Conservation (phyloP, 148 eudicot species). For the Spergularia bocconei region DNA sequence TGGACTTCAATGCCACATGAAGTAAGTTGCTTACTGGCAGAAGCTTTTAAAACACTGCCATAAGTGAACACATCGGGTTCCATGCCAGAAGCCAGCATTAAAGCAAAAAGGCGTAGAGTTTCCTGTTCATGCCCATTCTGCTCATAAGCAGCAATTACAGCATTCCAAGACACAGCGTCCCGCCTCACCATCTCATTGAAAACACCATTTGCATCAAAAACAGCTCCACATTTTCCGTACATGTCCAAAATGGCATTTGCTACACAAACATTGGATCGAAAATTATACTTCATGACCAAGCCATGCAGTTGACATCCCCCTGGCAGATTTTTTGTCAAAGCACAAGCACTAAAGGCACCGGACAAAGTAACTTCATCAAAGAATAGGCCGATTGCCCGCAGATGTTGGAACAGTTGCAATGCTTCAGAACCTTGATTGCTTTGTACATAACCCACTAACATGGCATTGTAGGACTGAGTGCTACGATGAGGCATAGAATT, state of each 20-base stretch:
- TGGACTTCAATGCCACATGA: slow-evolving; percentile 66
- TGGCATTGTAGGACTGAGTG: slow-evolving; percentile 73
- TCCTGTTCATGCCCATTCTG: slow-evolving; percentile 62
- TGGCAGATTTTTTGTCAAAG: slow-evolving; percentile 41
- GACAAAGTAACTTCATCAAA: slow-evolving; percentile 80
- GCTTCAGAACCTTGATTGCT: slow-evolving; percentile 53
- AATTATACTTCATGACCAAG: slow-evolving; percentile 57
- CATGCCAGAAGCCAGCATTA: slow-evolving; percentile 58
- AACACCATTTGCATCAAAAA: slow-evolving; percentile 48
- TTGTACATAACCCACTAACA: slow-evolving; percentile 75
- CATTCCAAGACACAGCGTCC: slow-evolving; percentile 91
- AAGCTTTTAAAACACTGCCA: slow-evolving; percentile 89
- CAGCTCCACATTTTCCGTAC: slow-evolving; percentile 91
- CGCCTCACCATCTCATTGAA: slow-evolving; percentile 67
- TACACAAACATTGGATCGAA: slow-evolving; percentile 55
- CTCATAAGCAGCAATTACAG: slow-evolving; percentile 76
- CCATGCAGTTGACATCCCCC: slow-evolving; percentile 70
- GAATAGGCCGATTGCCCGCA: slow-evolving; percentile 54
- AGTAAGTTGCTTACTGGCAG: slow-evolving; percentile 44
- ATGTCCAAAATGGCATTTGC: slow-evolving; percentile 80
- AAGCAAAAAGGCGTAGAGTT: slow-evolving; percentile 49
- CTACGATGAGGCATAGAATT: slow-evolving; percentile 45
- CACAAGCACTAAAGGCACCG: slow-evolving; percentile 75
- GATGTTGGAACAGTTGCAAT: slow-evolving; percentile 43
- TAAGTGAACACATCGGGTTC: slow-evolving; percentile 90